Base-by-base conservation (phyloP, 768 basidiomycete species). In the Asterophora parasitica region DNA sequence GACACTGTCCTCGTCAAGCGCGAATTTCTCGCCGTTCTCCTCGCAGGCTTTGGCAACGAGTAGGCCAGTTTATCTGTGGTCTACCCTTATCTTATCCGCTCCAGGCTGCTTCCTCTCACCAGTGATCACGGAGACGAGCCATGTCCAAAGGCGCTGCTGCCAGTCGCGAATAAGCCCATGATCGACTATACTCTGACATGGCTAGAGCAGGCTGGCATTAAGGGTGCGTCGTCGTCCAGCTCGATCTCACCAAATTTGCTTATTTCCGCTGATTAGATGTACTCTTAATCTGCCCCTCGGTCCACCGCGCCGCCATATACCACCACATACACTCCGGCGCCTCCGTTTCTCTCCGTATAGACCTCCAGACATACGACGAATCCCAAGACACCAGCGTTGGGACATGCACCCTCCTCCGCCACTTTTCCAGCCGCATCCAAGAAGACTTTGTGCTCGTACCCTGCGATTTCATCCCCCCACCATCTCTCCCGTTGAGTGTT, bases 11-110 rank as follows among this genome's bases (percentile, higher is more conserved):
- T 73, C 20, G 72, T 78, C 17, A 74, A 76, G 28, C 78, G 76
- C 26, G 94, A 96, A 64, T 96, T 96, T 62, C 79, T 88, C 43
- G 94, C 89, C 0, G 82, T 97, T 15, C 72, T 96, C 20, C 75
- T 96, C 10, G 88, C 91, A 23, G 94, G 94, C 28, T 92, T 92
- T 69, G 94, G 94, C n/a, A 84, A 88, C 58, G 85, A 86, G 93
- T 89, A 66, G 38, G 12, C 19, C 26, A 7, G 42, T 42, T 33
- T 47, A 15, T 26, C 44, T 36, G 10, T 23, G 31, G 45, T 16
- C 41, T 51, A 28, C 43, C 49, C 39, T 44, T 46, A 45, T 56
- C 49, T 58, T 50, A 59, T 42, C 35, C 15, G 40, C 48, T 40
- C 34, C 59, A 92, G 89, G 48, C 75, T 92, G 13, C 63, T 77